Conservation (phyloP, 1,139 yeast species). For the Meyerozyma carpophila region DNA sequence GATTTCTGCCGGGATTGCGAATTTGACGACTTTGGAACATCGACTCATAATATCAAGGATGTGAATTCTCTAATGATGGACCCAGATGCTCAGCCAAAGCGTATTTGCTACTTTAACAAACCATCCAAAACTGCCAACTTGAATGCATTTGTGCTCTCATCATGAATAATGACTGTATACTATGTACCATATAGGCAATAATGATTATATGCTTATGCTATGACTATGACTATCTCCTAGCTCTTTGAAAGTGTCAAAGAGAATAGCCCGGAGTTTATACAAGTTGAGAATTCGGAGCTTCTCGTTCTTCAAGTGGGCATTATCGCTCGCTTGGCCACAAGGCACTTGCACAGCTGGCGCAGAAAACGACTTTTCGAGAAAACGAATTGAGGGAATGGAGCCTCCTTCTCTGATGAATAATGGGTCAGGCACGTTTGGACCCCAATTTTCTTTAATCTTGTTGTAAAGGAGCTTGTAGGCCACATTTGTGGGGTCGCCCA, state of each 20-base stretch:
- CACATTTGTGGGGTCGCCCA: conserved; percentile 75
- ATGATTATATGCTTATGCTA: neutral
- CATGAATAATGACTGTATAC: conserved; percentile 4
- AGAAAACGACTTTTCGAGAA: conserved; percentile 70
- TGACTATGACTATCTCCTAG: conserved; percentile 15
- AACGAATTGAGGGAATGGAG: conserved; percentile 85
- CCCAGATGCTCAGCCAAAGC: conserved; percentile 8
- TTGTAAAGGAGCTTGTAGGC: conserved; percentile 62
- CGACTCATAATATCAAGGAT: conserved; percentile 13
- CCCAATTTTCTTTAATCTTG: conserved; percentile 62
- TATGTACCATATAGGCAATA: neutral
- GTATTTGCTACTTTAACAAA: conserved; percentile 29
- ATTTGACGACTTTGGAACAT: conserved; percentile 8
- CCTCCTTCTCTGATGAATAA: conserved; percentile 93
- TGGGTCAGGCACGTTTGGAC: conserved; percentile 55
- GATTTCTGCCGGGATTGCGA: conserved; percentile 24
- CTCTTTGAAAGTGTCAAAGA: conserved; percentile 49
- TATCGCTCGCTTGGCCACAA: conserved; percentile 92
- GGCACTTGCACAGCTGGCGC: conserved; percentile 96
- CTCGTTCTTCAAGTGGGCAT: conserved; percentile 89
- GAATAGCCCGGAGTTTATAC: conserved; percentile 64
- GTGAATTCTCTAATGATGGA: conserved; percentile 18
- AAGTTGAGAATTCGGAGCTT: conserved; percentile 74
- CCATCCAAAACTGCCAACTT: conserved; percentile 17
- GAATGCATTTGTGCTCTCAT: conserved; percentile 26